A percentile compares a stretch with the other conserved stretches of the same genome.
These are phyloP conservation scores for Sisymbrium irio DNA, from an alignment of 345 rosid genomes.

Conservation along the genomic window DNA sequence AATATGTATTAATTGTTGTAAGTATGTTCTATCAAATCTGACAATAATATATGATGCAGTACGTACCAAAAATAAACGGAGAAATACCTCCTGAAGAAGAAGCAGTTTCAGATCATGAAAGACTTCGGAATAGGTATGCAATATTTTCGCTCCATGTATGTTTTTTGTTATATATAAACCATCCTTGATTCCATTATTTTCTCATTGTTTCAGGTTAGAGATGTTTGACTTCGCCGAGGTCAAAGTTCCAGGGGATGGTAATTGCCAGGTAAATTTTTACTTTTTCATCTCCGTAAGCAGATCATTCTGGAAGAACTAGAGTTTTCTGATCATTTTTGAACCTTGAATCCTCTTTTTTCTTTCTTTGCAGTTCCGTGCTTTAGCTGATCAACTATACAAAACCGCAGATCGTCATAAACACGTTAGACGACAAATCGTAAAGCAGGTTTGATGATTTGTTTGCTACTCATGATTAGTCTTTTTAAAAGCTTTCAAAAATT, in stretches of 20 bases:
- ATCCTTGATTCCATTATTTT: background rate
- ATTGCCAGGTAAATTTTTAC: conserved; percentile 29
- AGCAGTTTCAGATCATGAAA: conserved; percentile 91
- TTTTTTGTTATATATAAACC: background rate
- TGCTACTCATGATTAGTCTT: background rate
- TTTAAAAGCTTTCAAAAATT: background rate
- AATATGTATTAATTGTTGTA: background rate
- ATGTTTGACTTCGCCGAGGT: conserved; percentile 29
- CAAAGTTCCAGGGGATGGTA: conserved; percentile 41
- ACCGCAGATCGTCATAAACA: conserved; percentile 63
- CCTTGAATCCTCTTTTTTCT: background rate
- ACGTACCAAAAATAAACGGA: conserved; percentile 88
- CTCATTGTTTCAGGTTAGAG: conserved; percentile 27
- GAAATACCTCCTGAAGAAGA: conserved; percentile 93
- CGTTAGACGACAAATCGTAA: conserved; percentile 53
- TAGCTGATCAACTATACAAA: conserved; percentile 62
- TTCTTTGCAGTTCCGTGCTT: conserved; percentile 70
- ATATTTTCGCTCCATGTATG: background rate
- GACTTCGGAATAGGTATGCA: conserved; percentile 70
- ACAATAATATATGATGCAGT: conserved; percentile 42
- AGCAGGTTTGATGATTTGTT: conserved; percentile 50
- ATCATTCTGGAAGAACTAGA: background rate
- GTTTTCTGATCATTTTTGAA: background rate
- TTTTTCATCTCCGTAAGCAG: background rate
- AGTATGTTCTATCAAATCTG: background rate